phyloP scores from a whole-genome alignment of 1,284 basidiomycete species.

The Schizopora paradoxa region DNA sequence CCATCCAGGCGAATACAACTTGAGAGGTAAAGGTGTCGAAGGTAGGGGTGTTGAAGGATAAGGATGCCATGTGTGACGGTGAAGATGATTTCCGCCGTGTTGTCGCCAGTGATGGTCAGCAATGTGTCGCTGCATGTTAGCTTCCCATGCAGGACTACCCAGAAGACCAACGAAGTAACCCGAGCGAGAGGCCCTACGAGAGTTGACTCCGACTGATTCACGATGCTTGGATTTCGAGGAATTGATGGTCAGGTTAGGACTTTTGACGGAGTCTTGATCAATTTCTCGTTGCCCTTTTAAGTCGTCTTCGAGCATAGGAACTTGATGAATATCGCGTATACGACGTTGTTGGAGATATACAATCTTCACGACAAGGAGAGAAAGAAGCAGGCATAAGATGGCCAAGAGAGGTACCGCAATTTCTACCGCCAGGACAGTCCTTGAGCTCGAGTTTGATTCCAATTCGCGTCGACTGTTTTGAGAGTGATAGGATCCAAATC shows the following conservation, averaged over 20 bases:
- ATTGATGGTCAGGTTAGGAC: neutral
- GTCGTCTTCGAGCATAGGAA: constrained; percentile 4
- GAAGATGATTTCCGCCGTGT: neutral
- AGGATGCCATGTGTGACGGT: constrained; percentile 15
- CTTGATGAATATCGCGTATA: constrained; percentile 12
- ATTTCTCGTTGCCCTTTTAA: too few species aligned
- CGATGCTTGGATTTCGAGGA: neutral
- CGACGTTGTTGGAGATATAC: constrained; percentile 14
- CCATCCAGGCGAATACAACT: too few species aligned
- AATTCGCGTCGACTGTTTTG: too few species aligned
- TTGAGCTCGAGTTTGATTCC: too few species aligned
- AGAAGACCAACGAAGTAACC: constrained; percentile 15
- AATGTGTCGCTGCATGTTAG: constrained; percentile 7
- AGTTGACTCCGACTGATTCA: neutral
- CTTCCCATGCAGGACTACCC: constrained; percentile 17
- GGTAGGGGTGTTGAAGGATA: constrained; percentile 1
- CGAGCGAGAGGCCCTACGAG: neutral
- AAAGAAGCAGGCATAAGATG: constrained; percentile 5
- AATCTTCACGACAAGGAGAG: constrained; percentile 6
- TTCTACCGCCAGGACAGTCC: too few species aligned
- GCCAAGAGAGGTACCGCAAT: too few species aligned
- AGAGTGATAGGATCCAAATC: too few species aligned
- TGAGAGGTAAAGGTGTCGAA: too few species aligned
- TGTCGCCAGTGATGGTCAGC: constrained; percentile 14
- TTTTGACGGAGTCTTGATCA: constrained; percentile 2